phyloP scores from a whole-genome alignment of 139 green algal species.

The Nannochloris sp. region DNA sequence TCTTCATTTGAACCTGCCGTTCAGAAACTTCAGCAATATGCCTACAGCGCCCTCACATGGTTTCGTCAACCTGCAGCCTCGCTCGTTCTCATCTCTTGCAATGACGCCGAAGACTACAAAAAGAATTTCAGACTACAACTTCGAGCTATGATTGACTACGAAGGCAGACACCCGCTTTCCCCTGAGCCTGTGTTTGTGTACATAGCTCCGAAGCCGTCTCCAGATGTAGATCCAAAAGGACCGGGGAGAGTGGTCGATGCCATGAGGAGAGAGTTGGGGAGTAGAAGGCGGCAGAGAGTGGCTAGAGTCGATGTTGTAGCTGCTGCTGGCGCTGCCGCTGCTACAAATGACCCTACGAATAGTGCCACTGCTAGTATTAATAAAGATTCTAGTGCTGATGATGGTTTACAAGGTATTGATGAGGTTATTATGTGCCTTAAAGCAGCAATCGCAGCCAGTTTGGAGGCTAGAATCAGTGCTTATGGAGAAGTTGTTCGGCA shows the following conservation, averaged over 20 bases:
- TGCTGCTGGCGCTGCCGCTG: slow-evolving; percentile 10
- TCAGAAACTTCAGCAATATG: slow-evolving; percentile 44
- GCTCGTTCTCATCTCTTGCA: slow-evolving; percentile 55
- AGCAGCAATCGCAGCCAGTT: slow-evolving; percentile 52
- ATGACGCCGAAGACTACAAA: slow-evolving; percentile 74
- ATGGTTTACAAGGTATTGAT: not conserved
- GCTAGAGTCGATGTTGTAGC: not conserved
- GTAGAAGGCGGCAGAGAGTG: slow-evolving; percentile 39
- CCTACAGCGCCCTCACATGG: slow-evolving; percentile 59
- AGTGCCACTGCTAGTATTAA: no score
- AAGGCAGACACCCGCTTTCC: slow-evolving; percentile 27
- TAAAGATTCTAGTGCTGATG: not conserved
- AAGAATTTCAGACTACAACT: slow-evolving; percentile 24
- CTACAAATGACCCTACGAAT: no score
- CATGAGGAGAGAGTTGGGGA: slow-evolving; percentile 59
- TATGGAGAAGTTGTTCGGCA: slow-evolving; percentile 66
- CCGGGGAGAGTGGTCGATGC: slow-evolving; percentile 46
- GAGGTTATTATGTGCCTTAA: slow-evolving; percentile 25
- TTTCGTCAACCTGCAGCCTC: slow-evolving; percentile 67
- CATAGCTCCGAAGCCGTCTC: slow-evolving; percentile 32
- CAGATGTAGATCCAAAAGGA: slow-evolving; percentile 24
- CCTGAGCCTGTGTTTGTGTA: slow-evolving; percentile 62
- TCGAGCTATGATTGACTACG: slow-evolving; percentile 42
- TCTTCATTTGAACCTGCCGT: slow-evolving; percentile 38
- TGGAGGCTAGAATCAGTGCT: slow-evolving; percentile 63